phyloP scores from a whole-genome alignment of 305 asterid species.

The Salvia sclarea region DNA sequence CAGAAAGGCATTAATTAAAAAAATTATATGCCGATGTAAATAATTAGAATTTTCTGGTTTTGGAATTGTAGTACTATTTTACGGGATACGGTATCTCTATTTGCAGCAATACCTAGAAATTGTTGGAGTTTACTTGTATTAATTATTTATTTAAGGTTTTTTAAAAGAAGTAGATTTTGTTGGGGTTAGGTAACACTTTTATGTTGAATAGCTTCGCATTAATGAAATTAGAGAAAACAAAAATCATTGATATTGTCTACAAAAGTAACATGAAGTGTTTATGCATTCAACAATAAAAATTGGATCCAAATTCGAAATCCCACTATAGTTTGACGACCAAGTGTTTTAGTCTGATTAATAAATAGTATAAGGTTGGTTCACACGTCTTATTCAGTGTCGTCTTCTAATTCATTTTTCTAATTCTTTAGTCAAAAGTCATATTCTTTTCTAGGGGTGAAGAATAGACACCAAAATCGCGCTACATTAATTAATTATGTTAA shows the following conservation, averaged over 20 bases:
- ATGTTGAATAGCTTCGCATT: background rate
- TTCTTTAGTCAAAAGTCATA: conserved; percentile 17
- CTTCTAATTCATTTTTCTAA: background rate
- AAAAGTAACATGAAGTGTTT: too few relatives aligned
- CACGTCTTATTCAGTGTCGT: conserved; percentile 6
- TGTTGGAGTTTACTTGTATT: background rate
- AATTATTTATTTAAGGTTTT: background rate
- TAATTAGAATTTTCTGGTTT: background rate
- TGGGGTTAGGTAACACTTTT: background rate
- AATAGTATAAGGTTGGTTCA: background rate
- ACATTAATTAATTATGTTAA: background rate
- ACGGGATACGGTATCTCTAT: background rate
- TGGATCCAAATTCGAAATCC: background rate
- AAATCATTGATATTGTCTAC: too few relatives aligned
- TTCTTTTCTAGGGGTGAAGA: conserved; percentile 27
- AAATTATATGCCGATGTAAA: background rate
- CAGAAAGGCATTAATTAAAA: background rate
- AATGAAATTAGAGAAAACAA: background rate
- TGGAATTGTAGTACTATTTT: background rate
- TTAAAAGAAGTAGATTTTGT: background rate
- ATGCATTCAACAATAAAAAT: background rate
- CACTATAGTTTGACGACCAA: background rate
- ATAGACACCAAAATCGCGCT: conserved; percentile 28
- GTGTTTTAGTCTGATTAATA: background rate
- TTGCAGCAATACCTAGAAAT: background rate